Percentiles rank a stretch among this genome's conserved stretches.
These are phyloP conservation scores for Osmanthus fragrans DNA, from an alignment of 257 asterid species.

Conservation along the genomic window DNA sequence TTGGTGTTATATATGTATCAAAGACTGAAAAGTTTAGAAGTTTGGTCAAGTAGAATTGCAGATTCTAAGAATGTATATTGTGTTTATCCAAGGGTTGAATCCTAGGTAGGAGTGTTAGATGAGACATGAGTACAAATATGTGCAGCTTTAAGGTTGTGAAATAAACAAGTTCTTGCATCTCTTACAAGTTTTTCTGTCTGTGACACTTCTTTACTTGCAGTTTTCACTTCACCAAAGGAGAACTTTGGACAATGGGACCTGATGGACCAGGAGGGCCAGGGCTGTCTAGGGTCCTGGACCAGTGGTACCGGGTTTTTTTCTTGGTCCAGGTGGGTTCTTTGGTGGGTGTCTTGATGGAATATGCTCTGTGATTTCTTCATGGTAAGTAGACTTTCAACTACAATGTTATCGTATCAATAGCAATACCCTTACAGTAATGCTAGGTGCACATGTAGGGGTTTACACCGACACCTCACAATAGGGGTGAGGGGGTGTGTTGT, in stretches of 20 bases:
- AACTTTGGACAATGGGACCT: conserved; percentile 20
- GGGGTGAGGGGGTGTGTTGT: too few relatives aligned
- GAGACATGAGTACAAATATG: not conserved
- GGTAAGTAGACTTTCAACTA: conserved; percentile 10
- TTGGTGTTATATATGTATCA: not conserved
- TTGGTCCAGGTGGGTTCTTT: conserved; percentile 1
- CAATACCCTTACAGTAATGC: too few relatives aligned
- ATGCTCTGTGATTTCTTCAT: conserved; percentile 10
- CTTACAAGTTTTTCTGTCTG: not conserved
- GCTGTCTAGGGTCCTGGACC: conserved; percentile 3
- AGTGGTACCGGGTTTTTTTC: not conserved
- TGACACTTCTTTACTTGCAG: not conserved
- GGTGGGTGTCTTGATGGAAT: conserved; percentile 20
- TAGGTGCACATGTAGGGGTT: too few relatives aligned
- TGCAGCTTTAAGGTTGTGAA: not conserved
- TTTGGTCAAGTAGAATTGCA: not conserved
- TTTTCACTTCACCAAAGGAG: not conserved
- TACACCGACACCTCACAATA: too few relatives aligned
- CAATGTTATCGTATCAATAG: not conserved
- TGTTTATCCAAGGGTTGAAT: not conserved
- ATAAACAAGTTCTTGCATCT: not conserved
- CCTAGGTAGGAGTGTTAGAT: not conserved
- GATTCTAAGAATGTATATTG: not conserved
- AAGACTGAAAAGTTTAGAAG: not conserved
- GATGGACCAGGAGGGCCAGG: not conserved